Evolutionary conservation across 257 asterid genomes (phyloP).

Genomic region (Ehretia macrophylla): DNA sequence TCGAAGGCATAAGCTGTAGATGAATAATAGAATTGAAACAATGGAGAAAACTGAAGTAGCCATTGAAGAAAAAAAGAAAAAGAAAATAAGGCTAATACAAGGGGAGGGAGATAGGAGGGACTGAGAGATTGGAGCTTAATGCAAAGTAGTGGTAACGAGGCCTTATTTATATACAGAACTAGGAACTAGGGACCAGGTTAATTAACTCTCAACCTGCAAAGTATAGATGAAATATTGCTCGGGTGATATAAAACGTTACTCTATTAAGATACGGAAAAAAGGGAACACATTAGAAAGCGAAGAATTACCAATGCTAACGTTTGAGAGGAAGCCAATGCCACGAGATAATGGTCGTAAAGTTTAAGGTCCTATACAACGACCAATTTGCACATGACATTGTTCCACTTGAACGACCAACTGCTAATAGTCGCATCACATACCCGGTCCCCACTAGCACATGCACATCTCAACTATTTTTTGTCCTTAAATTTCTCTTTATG

Average conservation of each 20-base stretch:
- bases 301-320: constrained; percentile 22
- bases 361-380: not conserved
- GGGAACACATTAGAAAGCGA: not conserved
- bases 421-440: constrained; percentile 15
- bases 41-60: constrained; percentile 19
- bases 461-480: constrained; percentile 25
- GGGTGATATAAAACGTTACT: too few relatives aligned
- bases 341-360: constrained; percentile 15
- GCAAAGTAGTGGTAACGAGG: constrained; percentile 15
- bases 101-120: not conserved
- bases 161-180: constrained; percentile 38
- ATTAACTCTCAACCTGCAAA: too few relatives aligned
- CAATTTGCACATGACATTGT: constrained; percentile 69
- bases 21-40: constrained; percentile 21
- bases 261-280: too few relatives aligned
- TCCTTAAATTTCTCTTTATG: constrained; percentile 2
- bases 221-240: too few relatives aligned
- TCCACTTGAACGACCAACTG: constrained; percentile 67
- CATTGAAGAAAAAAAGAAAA: constrained; percentile 24
- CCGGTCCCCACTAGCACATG: constrained; percentile 72
- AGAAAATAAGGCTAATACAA: not conserved
- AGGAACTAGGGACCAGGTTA: constrained; percentile 9
- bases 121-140: constrained; percentile 1
- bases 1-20: constrained; percentile 13
- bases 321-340: constrained; percentile 23